A percentile compares a stretch with the other conserved stretches of the same genome.
phyloP scores from a whole-genome alignment of 805 yeast species.

The Nakazawaea peltata region DNA sequence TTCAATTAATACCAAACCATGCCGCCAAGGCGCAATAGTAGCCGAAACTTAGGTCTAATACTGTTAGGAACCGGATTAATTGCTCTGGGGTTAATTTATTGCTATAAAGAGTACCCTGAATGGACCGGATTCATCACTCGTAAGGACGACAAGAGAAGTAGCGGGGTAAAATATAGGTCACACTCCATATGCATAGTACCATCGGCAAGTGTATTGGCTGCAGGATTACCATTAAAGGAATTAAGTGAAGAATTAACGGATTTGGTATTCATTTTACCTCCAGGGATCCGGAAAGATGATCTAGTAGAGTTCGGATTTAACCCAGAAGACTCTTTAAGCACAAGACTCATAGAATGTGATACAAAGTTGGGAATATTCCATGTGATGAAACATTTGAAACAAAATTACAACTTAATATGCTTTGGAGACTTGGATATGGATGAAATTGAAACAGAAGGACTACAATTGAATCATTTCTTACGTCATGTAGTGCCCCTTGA shows the following conservation, averaged over 20 bases:
- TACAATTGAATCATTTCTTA: slow-evolving; percentile 20
- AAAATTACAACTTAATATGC: slow-evolving; percentile 17
- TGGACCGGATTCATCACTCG: too few species aligned
- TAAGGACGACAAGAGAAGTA: too few species aligned
- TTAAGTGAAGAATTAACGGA: slow-evolving; percentile 15
- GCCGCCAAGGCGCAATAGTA: too few species aligned
- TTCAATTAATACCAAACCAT: too few species aligned
- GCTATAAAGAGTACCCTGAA: too few species aligned
- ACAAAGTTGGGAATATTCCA: slow-evolving; percentile 43
- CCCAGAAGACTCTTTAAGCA: slow-evolving; percentile 13
- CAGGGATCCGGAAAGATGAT: slow-evolving; percentile 13
- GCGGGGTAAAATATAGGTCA: too few species aligned
- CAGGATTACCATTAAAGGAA: slow-evolving; percentile 9
- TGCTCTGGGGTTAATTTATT: too few species aligned
- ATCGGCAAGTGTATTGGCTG: slow-evolving; percentile 6
- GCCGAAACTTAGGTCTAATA: too few species aligned
- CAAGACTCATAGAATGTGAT: slow-evolving; percentile 38
- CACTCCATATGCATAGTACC: slow-evolving; percentile 6
- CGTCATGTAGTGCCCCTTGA: slow-evolving; percentile 15
- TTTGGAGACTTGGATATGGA: slow-evolving; percentile 14
- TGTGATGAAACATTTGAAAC: slow-evolving; percentile 40
- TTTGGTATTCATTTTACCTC: slow-evolving; percentile 20
- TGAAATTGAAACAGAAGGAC: slow-evolving; percentile 12
- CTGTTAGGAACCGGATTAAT: too few species aligned
- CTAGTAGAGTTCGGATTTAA: slow-evolving; percentile 16